Conservation (phyloP, 2,329 filamentous ascomycete genomes). For the Calonectria fujianensis region DNA sequence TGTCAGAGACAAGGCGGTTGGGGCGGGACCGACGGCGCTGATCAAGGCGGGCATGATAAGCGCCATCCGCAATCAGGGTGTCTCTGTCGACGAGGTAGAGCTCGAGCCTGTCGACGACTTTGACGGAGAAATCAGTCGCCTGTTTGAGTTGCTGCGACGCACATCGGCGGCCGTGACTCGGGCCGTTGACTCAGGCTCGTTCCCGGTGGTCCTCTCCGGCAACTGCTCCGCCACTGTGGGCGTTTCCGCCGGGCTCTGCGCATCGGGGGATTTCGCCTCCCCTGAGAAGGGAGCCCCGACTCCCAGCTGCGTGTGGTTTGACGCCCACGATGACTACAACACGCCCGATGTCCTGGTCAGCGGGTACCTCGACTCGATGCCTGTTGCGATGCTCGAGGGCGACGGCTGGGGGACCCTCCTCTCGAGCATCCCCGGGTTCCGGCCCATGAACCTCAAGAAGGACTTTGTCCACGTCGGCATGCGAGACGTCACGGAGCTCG, state of each 20-base stretch:
- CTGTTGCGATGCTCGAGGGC: slow-evolving; percentile 53
- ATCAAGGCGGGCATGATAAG: slow-evolving; percentile 55
- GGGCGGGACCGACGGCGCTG: slow-evolving; percentile 60
- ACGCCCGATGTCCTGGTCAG: slow-evolving; percentile 53
- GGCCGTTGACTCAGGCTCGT: slow-evolving; percentile 54
- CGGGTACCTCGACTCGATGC: slow-evolving; percentile 56
- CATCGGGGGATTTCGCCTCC: slow-evolving; percentile 14
- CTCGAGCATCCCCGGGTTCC: slow-evolving; percentile 48
- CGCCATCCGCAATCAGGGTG: slow-evolving; percentile 50
- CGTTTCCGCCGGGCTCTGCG: slow-evolving; percentile 59
- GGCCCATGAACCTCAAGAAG: slow-evolving; percentile 43
- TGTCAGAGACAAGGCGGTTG: slow-evolving; percentile 59
- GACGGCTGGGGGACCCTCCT: slow-evolving; percentile 52
- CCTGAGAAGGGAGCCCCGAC: slow-evolving; percentile 22
- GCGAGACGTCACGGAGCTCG: slow-evolving; percentile 55
- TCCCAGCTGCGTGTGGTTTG: slow-evolving; percentile 63
- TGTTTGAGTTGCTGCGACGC: slow-evolving; percentile 63
- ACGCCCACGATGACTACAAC: slow-evolving; percentile 65
- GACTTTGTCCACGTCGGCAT: slow-evolving; percentile 53
- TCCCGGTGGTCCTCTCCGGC: slow-evolving; percentile 62
- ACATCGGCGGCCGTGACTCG: slow-evolving; percentile 57
- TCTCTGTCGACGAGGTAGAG: slow-evolving; percentile 54
- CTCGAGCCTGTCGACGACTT: slow-evolving; percentile 57
- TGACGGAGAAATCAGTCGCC: slow-evolving; percentile 63
- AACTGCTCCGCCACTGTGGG: slow-evolving; percentile 62